Evolutionary conservation across 78 protist genomes (phyloP).

Genomic region (Planoprotostelium fungivorum): DNA sequence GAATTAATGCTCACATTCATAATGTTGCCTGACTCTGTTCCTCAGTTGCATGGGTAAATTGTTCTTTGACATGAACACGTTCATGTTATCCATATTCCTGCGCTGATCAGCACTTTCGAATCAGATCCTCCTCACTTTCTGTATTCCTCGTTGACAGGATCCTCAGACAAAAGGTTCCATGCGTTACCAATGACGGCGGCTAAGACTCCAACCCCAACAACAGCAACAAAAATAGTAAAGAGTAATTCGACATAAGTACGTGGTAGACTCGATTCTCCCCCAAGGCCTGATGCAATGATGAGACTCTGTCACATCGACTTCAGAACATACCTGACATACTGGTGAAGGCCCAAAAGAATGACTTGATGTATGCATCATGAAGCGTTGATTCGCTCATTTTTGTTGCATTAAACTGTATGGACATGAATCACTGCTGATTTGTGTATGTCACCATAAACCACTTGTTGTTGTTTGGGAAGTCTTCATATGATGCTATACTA

Average conservation of each 20-base stretch:
- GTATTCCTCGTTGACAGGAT: background rate
- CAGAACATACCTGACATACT: background rate
- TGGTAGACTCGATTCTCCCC: background rate
- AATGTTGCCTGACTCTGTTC: background rate
- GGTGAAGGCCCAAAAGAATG: background rate
- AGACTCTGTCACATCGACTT: background rate
- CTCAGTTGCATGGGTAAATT: background rate
- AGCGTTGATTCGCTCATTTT: background rate
- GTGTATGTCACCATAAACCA: background rate
- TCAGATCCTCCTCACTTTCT: background rate
- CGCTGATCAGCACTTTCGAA: background rate
- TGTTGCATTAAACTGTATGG: background rate
- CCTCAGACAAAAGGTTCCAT: background rate
- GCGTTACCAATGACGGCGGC: background rate
- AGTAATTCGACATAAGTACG: background rate
- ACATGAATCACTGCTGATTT: no score
- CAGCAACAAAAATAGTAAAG: background rate
- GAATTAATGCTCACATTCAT: background rate
- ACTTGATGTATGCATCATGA: background rate
- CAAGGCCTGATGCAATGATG: background rate
- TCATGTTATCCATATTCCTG: background rate
- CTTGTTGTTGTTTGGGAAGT: background rate
- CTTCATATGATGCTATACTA: background rate
- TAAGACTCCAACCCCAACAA: background rate
- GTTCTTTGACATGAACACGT: background rate